These are phyloP conservation scores for Penicillium brevicompactum DNA, from an alignment of 2,329 filamentous ascomycete genomes.

Conservation along the genomic window DNA sequence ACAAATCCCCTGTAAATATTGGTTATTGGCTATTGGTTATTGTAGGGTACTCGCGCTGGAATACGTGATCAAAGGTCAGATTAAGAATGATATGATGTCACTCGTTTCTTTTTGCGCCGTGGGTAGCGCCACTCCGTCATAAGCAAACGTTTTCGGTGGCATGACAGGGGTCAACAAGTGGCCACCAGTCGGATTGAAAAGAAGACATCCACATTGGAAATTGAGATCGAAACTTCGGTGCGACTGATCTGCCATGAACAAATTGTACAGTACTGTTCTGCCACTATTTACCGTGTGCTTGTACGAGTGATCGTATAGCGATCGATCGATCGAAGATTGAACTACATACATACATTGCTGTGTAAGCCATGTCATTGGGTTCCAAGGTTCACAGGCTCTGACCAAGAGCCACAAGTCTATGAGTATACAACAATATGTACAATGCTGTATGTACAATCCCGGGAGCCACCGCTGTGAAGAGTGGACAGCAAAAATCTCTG, in stretches of 20 bases:
- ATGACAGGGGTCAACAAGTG: not conserved
- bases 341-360: too few relatives aligned
- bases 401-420: too few relatives aligned
- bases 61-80: not conserved
- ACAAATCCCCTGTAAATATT: too few relatives aligned
- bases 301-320: too few relatives aligned
- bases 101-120: not conserved
- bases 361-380: too few relatives aligned
- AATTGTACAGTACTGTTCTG: not conserved
- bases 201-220: not conserved
- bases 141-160: not conserved
- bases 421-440: too few relatives aligned
- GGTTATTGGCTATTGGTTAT: not conserved
- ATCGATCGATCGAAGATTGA: too few relatives aligned
- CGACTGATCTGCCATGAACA: not conserved
- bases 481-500: not conserved
- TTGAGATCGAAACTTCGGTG: not conserved
- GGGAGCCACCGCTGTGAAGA: not conserved
- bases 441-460: too few relatives aligned
- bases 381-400: too few relatives aligned
- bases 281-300: too few relatives aligned
- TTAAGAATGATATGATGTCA: not conserved
- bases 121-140: constrained; percentile 9
- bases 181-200: constrained; percentile 2
- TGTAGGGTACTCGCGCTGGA: not conserved